Evolutionary conservation across 805 yeast species (phyloP).

Genomic region (Ogataea ramenticola): DNA sequence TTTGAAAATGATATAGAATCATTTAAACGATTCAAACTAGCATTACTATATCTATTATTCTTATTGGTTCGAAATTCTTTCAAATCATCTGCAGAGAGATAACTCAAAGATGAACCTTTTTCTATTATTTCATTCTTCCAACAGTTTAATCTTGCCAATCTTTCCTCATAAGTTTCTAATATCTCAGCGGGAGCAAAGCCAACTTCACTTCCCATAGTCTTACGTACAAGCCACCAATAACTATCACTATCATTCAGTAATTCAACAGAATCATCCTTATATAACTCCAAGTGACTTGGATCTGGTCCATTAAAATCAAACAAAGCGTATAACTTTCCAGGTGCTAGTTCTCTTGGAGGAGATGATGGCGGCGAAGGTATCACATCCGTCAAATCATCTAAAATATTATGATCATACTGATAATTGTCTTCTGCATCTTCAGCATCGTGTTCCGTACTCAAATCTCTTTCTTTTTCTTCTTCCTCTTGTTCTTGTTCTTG

Average conservation of each 20-base stretch:
- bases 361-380: constrained; percentile 65
- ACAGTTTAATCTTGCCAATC: constrained; percentile 86
- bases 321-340: constrained; percentile 76
- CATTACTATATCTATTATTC: constrained; percentile 10
- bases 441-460: too few relatives aligned
- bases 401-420: constrained; percentile 23
- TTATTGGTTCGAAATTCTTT: constrained; percentile 17
- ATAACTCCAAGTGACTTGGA: constrained; percentile 78
- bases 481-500: constrained; percentile 1
- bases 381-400: constrained; percentile 29
- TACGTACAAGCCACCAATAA: constrained; percentile 91
- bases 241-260: constrained; percentile 83
- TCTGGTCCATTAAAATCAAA: constrained; percentile 89
- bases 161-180: constrained; percentile 82
- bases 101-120: constrained; percentile 12
- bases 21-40: constrained; percentile 1
- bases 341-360: constrained; percentile 78
- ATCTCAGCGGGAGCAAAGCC: constrained; percentile 98
- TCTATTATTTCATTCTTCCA: constrained; percentile 80
- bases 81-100: constrained; percentile 18
- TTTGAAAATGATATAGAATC: background rate
- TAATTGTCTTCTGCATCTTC: constrained; percentile 14
- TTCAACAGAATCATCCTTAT: constrained; percentile 75
- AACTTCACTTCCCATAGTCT: constrained; percentile 34
- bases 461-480: too few relatives aligned